phyloP scores from a whole-genome alignment of 176 grass and related monocot genomes.

The Phoenix dactylifera region DNA sequence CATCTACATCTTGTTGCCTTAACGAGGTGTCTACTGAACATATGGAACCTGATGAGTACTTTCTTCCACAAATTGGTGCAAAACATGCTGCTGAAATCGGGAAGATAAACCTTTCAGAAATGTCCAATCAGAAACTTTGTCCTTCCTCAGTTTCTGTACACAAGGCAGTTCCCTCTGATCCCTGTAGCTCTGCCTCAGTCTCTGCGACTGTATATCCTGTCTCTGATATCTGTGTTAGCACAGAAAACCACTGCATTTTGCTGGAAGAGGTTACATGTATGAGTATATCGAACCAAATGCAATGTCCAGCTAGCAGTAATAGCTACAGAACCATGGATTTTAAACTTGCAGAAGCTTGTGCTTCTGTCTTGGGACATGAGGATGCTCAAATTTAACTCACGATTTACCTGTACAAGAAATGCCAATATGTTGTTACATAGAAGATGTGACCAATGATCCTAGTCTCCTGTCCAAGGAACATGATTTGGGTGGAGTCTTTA shows the following conservation, averaged over 20 bases:
- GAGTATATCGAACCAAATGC: not conserved
- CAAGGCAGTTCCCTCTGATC: conserved; percentile 7
- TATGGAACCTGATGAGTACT: conserved; percentile 9
- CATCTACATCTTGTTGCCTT: conserved; percentile 5
- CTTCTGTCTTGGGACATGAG: conserved; percentile 4
- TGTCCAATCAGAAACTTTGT: conserved; percentile 12
- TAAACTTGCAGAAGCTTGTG: conserved; percentile 5
- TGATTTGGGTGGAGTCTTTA: too few relatives aligned
- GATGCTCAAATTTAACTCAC: not conserved
- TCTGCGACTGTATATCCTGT: not conserved
- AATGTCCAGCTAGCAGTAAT: not conserved
- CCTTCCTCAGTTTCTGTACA: not conserved
- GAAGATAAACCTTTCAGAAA: conserved; percentile 4
- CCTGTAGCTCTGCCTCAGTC: not conserved
- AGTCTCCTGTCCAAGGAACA: too few relatives aligned
- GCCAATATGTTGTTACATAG: conserved; percentile 11
- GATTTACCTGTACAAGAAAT: conserved; percentile 1
- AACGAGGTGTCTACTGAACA: conserved; percentile 16
- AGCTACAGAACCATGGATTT: not conserved
- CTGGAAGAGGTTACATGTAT: not conserved
- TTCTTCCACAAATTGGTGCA: conserved; percentile 17
- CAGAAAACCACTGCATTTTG: not conserved
- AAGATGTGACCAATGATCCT: not conserved
- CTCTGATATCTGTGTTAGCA: not conserved
- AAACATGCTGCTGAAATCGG: conserved; percentile 9